Conservation (phyloP, 768 basidiomycete species). For the Lentinula raphanica region DNA sequence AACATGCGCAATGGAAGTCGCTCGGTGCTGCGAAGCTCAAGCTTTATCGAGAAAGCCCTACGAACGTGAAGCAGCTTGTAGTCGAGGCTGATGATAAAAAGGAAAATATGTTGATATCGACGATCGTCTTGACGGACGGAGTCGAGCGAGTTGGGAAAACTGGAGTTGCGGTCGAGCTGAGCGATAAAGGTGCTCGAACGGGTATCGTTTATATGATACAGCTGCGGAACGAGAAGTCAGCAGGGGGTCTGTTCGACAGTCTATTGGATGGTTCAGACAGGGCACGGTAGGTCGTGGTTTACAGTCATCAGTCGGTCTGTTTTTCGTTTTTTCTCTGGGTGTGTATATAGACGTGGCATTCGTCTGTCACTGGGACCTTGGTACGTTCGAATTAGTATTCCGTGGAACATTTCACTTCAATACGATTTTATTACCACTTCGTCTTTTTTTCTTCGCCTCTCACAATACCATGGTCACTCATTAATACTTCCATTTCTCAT, state of each 20-base stretch:
- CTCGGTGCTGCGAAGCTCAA: constrained; percentile 84
- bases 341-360: constrained; percentile 7
- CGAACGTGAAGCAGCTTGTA: constrained; percentile 92
- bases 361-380: not conserved
- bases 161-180: constrained; percentile 93
- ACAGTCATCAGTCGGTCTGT: constrained; percentile 4
- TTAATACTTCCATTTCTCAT: too few relatives aligned
- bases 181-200: constrained; percentile 85
- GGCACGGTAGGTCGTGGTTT: constrained; percentile 25
- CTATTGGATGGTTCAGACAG: constrained; percentile 86
- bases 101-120: constrained; percentile 81
- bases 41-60: constrained; percentile 79
- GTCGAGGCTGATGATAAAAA: constrained; percentile 81
- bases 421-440: not conserved
- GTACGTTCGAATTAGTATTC: not conserved
- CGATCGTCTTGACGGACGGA: constrained; percentile 92
- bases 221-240: constrained; percentile 81
- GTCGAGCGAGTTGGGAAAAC: constrained; percentile 99
- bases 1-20: constrained; percentile 97
- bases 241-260: constrained; percentile 79
- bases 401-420: not conserved
- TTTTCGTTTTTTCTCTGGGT: constrained; percentile 1
- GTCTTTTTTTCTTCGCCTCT: too few relatives aligned
- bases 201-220: constrained; percentile 98
- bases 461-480: too few relatives aligned